A percentile compares a stretch with the other conserved stretches of the same genome.
Conservation (phyloP, 805 yeast species). For the Candida silvatica region DNA sequence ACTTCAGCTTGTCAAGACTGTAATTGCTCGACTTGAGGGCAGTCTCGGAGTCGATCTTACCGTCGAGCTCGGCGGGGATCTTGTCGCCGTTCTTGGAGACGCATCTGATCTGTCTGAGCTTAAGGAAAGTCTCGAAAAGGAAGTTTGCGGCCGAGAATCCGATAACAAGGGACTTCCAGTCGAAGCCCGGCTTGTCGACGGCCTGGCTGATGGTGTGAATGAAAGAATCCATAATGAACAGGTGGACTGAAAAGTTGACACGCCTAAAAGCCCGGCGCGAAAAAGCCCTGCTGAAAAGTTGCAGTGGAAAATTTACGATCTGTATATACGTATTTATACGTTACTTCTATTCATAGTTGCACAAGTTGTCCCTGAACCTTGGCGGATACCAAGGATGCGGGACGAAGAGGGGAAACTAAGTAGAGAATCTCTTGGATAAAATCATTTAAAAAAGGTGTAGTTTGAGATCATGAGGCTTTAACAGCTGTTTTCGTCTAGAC, state of each 20-base stretch:
- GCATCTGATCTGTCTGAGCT: conserved; percentile 65
- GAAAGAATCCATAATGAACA: conserved; percentile 15
- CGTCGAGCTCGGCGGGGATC: conserved; percentile 63
- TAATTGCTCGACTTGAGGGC: conserved; percentile 72
- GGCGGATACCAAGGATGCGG: no score
- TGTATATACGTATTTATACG: no score
- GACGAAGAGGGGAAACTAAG: no score
- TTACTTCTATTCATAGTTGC: no score
- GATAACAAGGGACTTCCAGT: conserved; percentile 73
- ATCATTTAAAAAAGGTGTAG: no score
- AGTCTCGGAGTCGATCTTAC: conserved; percentile 63
- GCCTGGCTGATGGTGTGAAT: conserved; percentile 34
- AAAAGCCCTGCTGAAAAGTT: no score
- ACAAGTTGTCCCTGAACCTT: no score
- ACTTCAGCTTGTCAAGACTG: conserved; percentile 68
- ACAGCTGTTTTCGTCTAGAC: neutral
- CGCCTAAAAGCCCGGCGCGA: no score
- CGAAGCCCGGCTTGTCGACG: conserved; percentile 58
- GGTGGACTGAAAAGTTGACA: no score
- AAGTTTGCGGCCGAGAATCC: conserved; percentile 72
- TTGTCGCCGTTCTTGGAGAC: conserved; percentile 34
- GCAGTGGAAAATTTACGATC: no score
- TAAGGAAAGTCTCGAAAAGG: conserved; percentile 64
- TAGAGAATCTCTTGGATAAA: no score
- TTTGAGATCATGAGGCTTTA: no score